Evolutionary conservation across 495 filamentous ascomycete genomes (phyloP).

Genomic region (Tuber calosporum): DNA sequence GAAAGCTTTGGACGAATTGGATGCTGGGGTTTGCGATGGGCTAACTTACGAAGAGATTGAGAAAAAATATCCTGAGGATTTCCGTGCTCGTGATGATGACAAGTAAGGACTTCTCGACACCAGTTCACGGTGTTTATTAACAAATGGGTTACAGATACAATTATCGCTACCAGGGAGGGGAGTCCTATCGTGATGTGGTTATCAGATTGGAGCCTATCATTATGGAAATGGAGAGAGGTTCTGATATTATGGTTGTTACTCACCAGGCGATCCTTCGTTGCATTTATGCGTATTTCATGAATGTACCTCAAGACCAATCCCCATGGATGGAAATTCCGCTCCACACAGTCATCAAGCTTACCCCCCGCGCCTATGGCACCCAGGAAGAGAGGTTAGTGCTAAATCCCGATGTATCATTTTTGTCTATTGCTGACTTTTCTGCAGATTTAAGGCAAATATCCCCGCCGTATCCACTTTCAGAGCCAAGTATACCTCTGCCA

Average conservation of each 20-base stretch:
- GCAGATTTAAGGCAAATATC: constrained; percentile 70
- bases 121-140: constrained; percentile 15
- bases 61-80: constrained; percentile 84
- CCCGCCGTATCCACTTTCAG: constrained; percentile 91
- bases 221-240: constrained; percentile 93
- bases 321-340: constrained; percentile 98
- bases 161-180: constrained; percentile 94
- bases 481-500: constrained; percentile 81
- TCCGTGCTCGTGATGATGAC: constrained; percentile 86
- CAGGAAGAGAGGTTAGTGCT: constrained; percentile 58
- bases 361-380: constrained; percentile 87
- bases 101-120: constrained; percentile 49
- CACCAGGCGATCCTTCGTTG: constrained; percentile 94
- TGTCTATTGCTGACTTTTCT: constrained; percentile 17
- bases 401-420: neutral
- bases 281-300: constrained; percentile 98
- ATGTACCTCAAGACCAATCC: constrained; percentile 78
- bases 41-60: constrained; percentile 93
- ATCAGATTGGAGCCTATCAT: constrained; percentile 97
- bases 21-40: constrained; percentile 92
- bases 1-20: constrained; percentile 97
- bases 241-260: constrained; percentile 96
- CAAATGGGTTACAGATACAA: constrained; percentile 54
- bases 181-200: constrained; percentile 95
- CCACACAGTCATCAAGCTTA: constrained; percentile 92